phyloP scores from a whole-genome alignment of 2,329 filamentous ascomycete species.

The Madurella mycetomatis region DNA sequence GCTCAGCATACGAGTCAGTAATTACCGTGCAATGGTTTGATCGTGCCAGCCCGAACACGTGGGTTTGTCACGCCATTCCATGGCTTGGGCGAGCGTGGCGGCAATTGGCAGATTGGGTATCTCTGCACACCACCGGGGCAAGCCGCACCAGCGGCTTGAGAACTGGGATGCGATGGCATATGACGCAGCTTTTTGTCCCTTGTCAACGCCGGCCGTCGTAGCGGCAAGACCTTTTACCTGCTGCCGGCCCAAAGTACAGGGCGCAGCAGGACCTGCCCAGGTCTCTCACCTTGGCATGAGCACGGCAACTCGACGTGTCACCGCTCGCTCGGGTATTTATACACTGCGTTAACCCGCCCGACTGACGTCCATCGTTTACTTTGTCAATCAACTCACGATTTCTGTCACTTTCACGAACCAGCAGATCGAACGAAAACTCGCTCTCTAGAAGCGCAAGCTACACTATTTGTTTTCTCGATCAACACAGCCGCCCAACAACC shows the following conservation, averaged over 20 bases:
- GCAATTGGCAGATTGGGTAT: background rate
- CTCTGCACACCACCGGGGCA: background rate
- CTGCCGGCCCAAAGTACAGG: background rate
- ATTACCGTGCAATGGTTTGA: too few species aligned
- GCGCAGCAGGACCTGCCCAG: background rate
- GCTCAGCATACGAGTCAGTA: too few species aligned
- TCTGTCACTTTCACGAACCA: too few species aligned
- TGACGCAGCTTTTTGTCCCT: conserved; percentile 11
- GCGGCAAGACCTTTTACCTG: background rate
- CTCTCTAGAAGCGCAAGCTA: too few species aligned
- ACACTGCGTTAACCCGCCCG: background rate
- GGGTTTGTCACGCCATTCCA: too few species aligned
- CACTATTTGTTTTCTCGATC: too few species aligned
- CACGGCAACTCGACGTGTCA: background rate
- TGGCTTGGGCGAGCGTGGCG: too few species aligned
- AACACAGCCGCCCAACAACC: background rate
- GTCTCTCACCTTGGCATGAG: background rate
- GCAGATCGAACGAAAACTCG: too few species aligned
- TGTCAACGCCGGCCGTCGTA: background rate
- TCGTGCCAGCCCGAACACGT: too few species aligned
- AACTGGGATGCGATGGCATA: conserved; percentile 14
- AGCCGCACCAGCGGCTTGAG: conserved; percentile 1
- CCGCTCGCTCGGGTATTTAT: background rate
- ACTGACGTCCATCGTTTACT: background rate
- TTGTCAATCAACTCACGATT: too few species aligned